These are phyloP conservation scores for Epichloe aotearoae DNA, from an alignment of 2,329 filamentous ascomycete genomes.

Conservation along the genomic window DNA sequence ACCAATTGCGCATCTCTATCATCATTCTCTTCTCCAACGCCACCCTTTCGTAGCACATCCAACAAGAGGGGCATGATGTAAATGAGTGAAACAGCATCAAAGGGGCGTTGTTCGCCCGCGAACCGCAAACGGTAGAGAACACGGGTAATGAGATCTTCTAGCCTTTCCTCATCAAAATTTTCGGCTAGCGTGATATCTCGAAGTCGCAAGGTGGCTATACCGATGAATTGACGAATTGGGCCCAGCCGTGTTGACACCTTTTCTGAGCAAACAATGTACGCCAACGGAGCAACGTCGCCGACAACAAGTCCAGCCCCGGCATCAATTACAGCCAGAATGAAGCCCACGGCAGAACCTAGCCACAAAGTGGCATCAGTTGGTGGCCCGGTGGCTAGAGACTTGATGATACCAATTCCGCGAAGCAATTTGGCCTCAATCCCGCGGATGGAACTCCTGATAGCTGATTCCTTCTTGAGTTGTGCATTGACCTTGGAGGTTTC, in stretches of 20 bases:
- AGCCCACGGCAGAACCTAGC: conserved; percentile 70
- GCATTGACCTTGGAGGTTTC: conserved; percentile 84
- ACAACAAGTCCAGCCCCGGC: conserved; percentile 72
- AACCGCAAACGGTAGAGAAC: conserved; percentile 85
- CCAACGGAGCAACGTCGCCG: conserved; percentile 62
- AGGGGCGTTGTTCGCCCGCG: conserved; percentile 82
- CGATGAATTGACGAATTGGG: conserved; percentile 66
- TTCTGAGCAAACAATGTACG: conserved; percentile 69
- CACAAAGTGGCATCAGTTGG: conserved; percentile 81
- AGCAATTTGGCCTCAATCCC: conserved; percentile 56
- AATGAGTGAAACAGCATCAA: conserved; percentile 75
- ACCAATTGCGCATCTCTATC: conserved; percentile 83
- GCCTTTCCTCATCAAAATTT: conserved; percentile 62
- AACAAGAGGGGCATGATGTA: conserved; percentile 79
- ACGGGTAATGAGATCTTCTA: conserved; percentile 74
- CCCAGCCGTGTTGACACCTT: conserved; percentile 64
- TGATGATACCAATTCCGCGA: conserved; percentile 77
- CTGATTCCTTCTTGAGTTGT: conserved; percentile 75
- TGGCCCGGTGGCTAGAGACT: conserved; percentile 68
- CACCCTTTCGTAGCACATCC: conserved; percentile 64
- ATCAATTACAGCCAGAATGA: conserved; percentile 60
- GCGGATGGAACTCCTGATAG: conserved; percentile 61
- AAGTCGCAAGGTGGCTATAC: conserved; percentile 72
- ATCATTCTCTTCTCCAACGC: conserved; percentile 59
- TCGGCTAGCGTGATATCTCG: conserved; percentile 61